A percentile compares a stretch with the other conserved stretches of the same genome.
phyloP scores from a whole-genome alignment of 441 rosid species.

The Eruca vesicaria region DNA sequence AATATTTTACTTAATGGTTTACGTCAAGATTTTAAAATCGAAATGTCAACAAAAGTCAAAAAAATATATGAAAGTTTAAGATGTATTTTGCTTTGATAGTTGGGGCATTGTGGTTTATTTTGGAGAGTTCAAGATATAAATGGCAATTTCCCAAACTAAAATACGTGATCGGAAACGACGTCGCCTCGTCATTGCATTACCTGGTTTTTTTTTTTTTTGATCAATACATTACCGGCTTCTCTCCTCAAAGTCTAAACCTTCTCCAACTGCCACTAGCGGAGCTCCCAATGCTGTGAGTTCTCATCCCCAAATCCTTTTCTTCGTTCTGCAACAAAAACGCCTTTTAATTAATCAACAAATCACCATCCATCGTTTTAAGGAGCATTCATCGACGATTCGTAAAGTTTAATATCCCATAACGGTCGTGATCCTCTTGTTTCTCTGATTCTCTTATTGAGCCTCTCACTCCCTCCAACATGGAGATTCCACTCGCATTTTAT shows the following conservation, averaged over 20 bases:
- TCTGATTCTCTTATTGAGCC: not conserved
- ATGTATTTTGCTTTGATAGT: too few relatives aligned
- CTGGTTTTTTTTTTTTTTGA: too few relatives aligned
- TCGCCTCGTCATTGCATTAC: too few relatives aligned
- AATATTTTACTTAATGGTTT: too few relatives aligned
- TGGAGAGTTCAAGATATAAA: too few relatives aligned
- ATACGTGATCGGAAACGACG: too few relatives aligned
- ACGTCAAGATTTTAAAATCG: too few relatives aligned
- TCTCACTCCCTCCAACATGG: constrained; percentile 42
- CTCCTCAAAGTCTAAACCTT: constrained; percentile 21
- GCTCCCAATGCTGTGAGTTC: constrained; percentile 27
- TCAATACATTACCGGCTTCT: not conserved
- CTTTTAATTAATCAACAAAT: not conserved
- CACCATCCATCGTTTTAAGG: not conserved
- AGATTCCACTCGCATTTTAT: constrained; percentile 53
- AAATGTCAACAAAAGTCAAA: too few relatives aligned
- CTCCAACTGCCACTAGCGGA: constrained; percentile 33
- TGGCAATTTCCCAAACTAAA: too few relatives aligned
- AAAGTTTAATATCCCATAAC: not conserved
- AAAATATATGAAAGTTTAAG: too few relatives aligned
- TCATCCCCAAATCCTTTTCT: not conserved
- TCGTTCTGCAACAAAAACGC: not conserved
- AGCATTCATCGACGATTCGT: not conserved
- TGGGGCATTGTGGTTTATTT: too few relatives aligned
- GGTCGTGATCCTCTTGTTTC: constrained; percentile 10